Conservation (phyloP, 495 filamentous ascomycete species). For the Penicillium angulare region DNA sequence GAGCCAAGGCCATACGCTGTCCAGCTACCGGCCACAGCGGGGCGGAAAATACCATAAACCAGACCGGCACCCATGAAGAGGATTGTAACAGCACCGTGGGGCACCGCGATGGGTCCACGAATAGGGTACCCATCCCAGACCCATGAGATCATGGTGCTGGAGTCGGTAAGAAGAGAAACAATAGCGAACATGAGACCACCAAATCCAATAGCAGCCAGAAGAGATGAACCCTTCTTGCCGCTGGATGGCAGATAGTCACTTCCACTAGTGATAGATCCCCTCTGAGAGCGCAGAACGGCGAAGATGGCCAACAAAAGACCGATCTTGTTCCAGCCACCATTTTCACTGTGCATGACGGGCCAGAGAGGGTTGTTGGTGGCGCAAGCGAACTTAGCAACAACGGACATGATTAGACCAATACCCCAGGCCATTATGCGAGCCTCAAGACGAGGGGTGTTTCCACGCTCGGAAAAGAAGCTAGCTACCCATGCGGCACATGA, state of each 20-base stretch:
- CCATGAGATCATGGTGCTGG: constrained; percentile 98
- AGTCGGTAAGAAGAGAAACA: constrained; percentile 92
- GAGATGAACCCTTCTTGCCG: constrained; percentile 61
- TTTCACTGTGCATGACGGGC: constrained; percentile 84
- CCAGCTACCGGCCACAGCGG: constrained; percentile 72
- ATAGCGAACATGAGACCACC: constrained; percentile 86
- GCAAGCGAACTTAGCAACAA: constrained; percentile 89
- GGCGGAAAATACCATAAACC: constrained; percentile 70
- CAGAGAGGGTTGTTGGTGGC: constrained; percentile 97
- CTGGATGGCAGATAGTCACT: constrained; percentile 48
- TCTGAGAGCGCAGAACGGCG: constrained; percentile 68
- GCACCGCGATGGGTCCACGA: constrained; percentile 81
- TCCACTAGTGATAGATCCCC: constrained; percentile 52
- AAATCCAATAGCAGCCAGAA: constrained; percentile 73
- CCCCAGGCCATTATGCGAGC: constrained; percentile 75
- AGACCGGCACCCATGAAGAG: constrained; percentile 83
- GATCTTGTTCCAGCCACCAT: constrained; percentile 90
- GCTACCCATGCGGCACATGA: constrained; percentile 80
- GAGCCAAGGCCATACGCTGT: constrained; percentile 74
- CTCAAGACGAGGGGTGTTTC: constrained; percentile 74
- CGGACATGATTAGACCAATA: constrained; percentile 80
- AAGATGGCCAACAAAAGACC: constrained; percentile 75
- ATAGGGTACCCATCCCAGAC: constrained; percentile 98
- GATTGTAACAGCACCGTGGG: constrained; percentile 83
- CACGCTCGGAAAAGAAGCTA: constrained; percentile 73